Base-by-base conservation (phyloP, 225 moss, liverwort and hornwort genomes). In the Sphagnum tenellum region DNA sequence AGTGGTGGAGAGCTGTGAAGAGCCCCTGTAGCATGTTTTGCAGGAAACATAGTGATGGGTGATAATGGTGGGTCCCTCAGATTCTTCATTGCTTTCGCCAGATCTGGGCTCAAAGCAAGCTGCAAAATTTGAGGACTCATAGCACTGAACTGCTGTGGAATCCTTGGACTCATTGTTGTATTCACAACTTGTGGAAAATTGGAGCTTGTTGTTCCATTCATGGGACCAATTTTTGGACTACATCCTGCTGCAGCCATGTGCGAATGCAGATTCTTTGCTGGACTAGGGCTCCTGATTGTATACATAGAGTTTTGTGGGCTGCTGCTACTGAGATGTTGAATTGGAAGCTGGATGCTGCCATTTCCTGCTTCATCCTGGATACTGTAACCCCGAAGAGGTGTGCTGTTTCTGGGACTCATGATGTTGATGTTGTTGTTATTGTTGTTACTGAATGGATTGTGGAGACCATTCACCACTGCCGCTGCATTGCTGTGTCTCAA, bases 161-260 rank as follows among this genome's bases (percentile, higher is more conserved):
- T 47, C 9, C 64, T 55, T 2, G 76, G 76, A 56, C 73, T 76
- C 47, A 63, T 45, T 10, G 78, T 64, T 29, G 29, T 29, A 29
- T 29, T 29, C 29, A 29, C 29, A 29, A 29, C 29, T 29, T 29
- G 29, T 29, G 29, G 29, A 29, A 29, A 29, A 29, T 29, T 29
- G 29, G 29, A 29, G 29, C 29, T 29, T 29, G 29, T 29, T 29
- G 29, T 29, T 29, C 29, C 29, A 49, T 69, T 66, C 4, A 76
- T 60, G 67, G 76, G 73, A 12, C 71, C 57, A 49, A 29, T 73
- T 75, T 73, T 76, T 10, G 78, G 71, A 8, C 54, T 64, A 1
- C 59, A 60, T 74, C 6, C 68, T 62, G 80, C 47, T 73, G 73
- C 9, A 68, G 76, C 80, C 80, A 80, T 70, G 46, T 71, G 8